Conservation (phyloP, 768 basidiomycete genomes). For the Exidia glandulosa region DNA sequence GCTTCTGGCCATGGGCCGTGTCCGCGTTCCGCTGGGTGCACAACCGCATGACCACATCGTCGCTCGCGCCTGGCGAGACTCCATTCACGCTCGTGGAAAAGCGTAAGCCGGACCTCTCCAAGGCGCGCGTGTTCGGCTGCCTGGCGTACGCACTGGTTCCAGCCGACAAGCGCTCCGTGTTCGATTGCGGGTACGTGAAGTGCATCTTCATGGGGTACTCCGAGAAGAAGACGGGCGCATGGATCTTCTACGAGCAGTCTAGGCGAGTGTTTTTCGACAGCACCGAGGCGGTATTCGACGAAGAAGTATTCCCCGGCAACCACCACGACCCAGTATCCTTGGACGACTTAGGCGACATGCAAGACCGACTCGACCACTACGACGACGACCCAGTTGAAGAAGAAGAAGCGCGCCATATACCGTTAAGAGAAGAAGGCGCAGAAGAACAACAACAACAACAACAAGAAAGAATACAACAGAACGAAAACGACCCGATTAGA, state of each 20-base stretch:
- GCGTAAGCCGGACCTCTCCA: background rate
- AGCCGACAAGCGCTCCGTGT: slow-evolving; percentile 14
- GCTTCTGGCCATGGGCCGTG: background rate
- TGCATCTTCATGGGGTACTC: slow-evolving; percentile 31
- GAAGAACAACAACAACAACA: too few species aligned
- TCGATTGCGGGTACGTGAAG: slow-evolving; percentile 13
- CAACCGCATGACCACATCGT: background rate
- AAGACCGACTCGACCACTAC: too few species aligned
- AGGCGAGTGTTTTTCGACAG: background rate
- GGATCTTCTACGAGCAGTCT: background rate
- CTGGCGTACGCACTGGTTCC: slow-evolving; percentile 27
- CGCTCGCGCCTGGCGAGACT: background rate
- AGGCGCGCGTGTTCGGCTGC: slow-evolving; percentile 27
- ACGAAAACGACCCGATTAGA: too few species aligned
- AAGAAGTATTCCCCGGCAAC: background rate
- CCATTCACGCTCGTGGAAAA: slow-evolving; percentile 16
- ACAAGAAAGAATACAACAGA: too few species aligned
- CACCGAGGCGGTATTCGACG: slow-evolving; percentile 8
- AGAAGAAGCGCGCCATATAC: too few species aligned
- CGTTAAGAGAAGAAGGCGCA: too few species aligned
- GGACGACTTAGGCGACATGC: background rate
- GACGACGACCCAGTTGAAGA: background rate
- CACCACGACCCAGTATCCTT: background rate
- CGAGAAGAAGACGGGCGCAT: slow-evolving; percentile 2
- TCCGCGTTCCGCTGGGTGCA: background rate